phyloP scores from a whole-genome alignment of 2,329 filamentous ascomycete genomes.

The Acarospora socialis region DNA sequence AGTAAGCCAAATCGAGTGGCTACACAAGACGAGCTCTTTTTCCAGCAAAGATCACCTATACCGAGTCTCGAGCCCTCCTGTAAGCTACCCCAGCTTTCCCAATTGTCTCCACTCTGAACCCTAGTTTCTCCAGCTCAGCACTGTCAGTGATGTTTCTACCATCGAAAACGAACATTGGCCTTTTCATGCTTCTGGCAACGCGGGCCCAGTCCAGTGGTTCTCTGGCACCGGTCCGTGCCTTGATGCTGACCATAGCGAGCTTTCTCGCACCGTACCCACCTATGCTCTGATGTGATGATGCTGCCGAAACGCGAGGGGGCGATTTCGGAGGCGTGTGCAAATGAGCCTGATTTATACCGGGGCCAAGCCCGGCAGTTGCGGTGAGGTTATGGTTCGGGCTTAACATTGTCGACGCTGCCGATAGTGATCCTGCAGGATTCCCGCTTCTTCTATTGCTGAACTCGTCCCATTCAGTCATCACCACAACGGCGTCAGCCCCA shows the following conservation, averaged over 20 bases:
- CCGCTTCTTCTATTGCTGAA: no score
- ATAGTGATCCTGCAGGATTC: no score
- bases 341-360: not conserved
- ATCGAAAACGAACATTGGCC: conserved; percentile 37
- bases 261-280: no score
- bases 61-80: no score
- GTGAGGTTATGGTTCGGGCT: not conserved
- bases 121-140: conserved; percentile 22
- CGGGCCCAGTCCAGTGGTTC: conserved; percentile 31
- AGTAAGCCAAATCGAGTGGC: no score
- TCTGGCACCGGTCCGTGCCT: conserved; percentile 10
- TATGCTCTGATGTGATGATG: no score
- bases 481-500: conserved; percentile 21
- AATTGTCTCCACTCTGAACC: conserved; percentile 23
- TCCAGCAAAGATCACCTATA: no score
- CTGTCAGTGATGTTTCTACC: conserved; percentile 26
- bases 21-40: no score
- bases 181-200: conserved; percentile 30
- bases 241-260: conserved; percentile 9
- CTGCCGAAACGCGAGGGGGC: no score
- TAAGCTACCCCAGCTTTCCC: conserved; percentile 18
- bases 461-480: conserved; percentile 24
- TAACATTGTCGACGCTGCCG: no score
- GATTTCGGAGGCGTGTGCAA: not conserved
- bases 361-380: not conserved